Base-by-base conservation (phyloP, 2,329 filamentous ascomycete species). In the Bipolaris cookei region DNA sequence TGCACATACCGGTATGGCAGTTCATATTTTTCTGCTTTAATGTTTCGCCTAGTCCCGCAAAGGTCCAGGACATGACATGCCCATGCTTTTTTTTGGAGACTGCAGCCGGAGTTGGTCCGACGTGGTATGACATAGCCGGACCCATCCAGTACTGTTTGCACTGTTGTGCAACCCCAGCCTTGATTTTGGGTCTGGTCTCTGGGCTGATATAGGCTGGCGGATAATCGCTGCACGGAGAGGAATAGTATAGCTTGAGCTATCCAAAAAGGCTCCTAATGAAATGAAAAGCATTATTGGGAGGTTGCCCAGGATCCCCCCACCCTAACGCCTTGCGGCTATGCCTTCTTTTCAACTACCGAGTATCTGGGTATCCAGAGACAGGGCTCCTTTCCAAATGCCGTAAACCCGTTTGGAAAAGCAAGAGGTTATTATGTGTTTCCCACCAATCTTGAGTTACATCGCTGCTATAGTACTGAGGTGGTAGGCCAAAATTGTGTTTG, bases 91-190 rank as follows among this genome's bases (percentile, higher is more conserved):
- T 21, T 18, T 35, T 41, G n/a, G 39, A 21, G 20, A 44, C 16
- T 21, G 41, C 21, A 25, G n/a, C 28, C 48, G 21, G 48, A 6
- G 10, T 35, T 41, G 38, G n/a, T 18, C 25, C 38, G 28, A 28
- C 20, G 13, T 10, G 16, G 48, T 25, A 51, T 11, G 11, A 25
- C 58, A 21, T 56, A 66, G 63, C 61, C 65, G 65, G 37, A 67
- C 35, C 18, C 59, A 56, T 48, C 60, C 54, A 30, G 2, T 30
- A 13, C 13, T 60, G 59, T 23, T 65, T 67, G 38, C 65, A 69
- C 41, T 30, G 57, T 50, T n/a, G 44, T 13, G 16, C 65, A 67
- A 65, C 4, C 61, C 59, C 6, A 58, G 23, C 52, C 44, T 61
- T 6, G 61, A 52, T 41, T 66, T 65, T 3, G 30, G 38, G 43